Evolutionary conservation across 2,329 filamentous ascomycete genomes (phyloP).

Genomic region (Lasiodiplodia theobromae): DNA sequence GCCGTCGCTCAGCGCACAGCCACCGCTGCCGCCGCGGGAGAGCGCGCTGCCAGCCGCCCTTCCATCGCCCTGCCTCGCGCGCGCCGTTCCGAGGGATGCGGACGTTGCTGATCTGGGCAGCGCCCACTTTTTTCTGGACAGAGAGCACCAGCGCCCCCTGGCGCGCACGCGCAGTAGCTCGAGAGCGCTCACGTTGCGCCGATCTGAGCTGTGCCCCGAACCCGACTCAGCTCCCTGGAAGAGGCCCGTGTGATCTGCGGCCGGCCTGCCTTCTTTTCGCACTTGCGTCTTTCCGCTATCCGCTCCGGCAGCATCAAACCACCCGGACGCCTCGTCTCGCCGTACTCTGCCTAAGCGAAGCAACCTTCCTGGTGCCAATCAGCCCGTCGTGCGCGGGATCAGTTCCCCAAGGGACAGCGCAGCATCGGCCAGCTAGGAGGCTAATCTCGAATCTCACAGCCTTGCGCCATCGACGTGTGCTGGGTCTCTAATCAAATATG

Average conservation of each 20-base stretch:
- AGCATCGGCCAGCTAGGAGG: slow-evolving; percentile 26
- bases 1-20: slow-evolving; percentile 21
- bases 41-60: slow-evolving; percentile 5
- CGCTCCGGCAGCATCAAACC: slow-evolving; percentile 28
- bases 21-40: slow-evolving; percentile 16
- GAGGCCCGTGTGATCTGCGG: slow-evolving; percentile 24
- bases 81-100: slow-evolving; percentile 23
- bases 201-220: slow-evolving; percentile 28
- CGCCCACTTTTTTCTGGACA: slow-evolving; percentile 23
- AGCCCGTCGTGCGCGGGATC: slow-evolving; percentile 28
- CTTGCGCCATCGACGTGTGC: slow-evolving; percentile 31
- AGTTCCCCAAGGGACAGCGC: slow-evolving; percentile 28
- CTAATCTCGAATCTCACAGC: slow-evolving; percentile 30
- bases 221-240: slow-evolving; percentile 28
- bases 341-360: slow-evolving; percentile 27
- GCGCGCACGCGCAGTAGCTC: slow-evolving; percentile 28
- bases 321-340: slow-evolving; percentile 29
- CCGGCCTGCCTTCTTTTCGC: slow-evolving; percentile 27
- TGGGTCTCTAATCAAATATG: slow-evolving; percentile 30
- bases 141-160: slow-evolving; percentile 21
- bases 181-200: slow-evolving; percentile 25
- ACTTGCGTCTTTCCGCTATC: slow-evolving; percentile 27
- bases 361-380: slow-evolving; percentile 26
- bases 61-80: background rate
- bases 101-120: slow-evolving; percentile 25